Evolutionary conservation across 2,329 filamentous ascomycete genomes (phyloP).

Genomic region (Pseudocercospora cruenta): DNA sequence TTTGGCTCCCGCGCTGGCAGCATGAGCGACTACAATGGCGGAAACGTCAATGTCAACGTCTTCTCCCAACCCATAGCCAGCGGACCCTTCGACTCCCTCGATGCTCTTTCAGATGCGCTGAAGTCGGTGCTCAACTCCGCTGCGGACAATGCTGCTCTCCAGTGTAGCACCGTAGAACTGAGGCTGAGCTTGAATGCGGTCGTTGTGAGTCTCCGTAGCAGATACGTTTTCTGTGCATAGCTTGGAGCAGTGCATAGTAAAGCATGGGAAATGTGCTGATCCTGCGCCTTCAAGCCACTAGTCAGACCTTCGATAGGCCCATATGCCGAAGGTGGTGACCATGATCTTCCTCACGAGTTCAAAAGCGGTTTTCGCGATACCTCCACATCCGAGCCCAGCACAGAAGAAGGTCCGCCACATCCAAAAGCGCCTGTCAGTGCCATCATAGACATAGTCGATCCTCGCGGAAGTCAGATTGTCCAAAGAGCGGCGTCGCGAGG

Average conservation of each 20-base stretch:
- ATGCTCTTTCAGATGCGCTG: conserved; percentile 29
- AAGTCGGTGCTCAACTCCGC: conserved; percentile 25
- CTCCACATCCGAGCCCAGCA: neutral
- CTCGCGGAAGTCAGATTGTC: conserved; percentile 48
- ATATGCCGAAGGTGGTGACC: conserved; percentile 33
- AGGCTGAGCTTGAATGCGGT: conserved; percentile 27
- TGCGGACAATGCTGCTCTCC: conserved; percentile 18
- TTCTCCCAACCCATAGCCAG: conserved; percentile 13
- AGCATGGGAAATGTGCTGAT: neutral
- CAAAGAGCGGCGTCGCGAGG: conserved; percentile 53
- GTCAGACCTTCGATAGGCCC: conserved; percentile 35
- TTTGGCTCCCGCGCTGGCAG: conserved; percentile 34
- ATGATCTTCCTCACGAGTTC: conserved; percentile 37
- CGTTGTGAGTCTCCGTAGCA: conserved; percentile 8
- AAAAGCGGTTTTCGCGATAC: conserved; percentile 25
- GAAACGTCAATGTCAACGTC: conserved; percentile 9
- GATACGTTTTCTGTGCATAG: neutral
- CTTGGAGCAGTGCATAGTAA: neutral
- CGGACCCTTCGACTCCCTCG: conserved; percentile 28
- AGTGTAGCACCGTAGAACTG: conserved; percentile 33
- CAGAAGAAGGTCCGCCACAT: conserved; percentile 17
- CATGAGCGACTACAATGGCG: conserved; percentile 26
- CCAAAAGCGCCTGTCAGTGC: conserved; percentile 29
- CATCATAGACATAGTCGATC: conserved; percentile 37
- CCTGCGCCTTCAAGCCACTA: conserved; percentile 18